phyloP scores from a whole-genome alignment of 2,329 filamentous ascomycete species.

The Phyllosticta capitalensis region DNA sequence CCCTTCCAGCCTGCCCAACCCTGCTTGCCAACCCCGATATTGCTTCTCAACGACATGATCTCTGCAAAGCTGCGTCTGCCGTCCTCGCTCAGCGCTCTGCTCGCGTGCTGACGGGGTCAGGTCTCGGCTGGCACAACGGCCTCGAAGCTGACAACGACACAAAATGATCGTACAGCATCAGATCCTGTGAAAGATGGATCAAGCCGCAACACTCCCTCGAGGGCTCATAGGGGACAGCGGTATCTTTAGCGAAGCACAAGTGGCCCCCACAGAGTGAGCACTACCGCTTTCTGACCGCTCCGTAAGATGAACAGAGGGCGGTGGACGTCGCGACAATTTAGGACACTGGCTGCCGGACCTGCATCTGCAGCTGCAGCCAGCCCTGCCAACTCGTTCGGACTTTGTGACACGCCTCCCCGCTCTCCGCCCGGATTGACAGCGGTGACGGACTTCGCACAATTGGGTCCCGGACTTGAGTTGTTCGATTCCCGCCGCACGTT shows the following conservation, averaged over 20 bases:
- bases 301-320: neutral
- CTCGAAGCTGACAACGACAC: neutral
- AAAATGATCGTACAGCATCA: neutral
- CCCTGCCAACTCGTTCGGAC: slow-evolving; percentile 6
- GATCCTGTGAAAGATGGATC: neutral
- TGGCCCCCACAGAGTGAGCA: neutral
- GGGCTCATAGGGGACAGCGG: neutral
- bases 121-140: neutral
- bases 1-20: neutral
- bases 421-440: slow-evolving; percentile 10
- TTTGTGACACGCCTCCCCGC: slow-evolving; percentile 3
- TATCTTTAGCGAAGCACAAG: neutral
- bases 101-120: neutral
- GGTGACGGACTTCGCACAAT: slow-evolving; percentile 9
- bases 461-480: slow-evolving; percentile 5
- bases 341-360: neutral
- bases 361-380: neutral
- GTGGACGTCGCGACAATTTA: neutral
- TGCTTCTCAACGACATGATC: neutral
- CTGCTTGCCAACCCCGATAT: neutral
- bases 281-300: neutral
- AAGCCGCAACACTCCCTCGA: neutral
- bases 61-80: neutral
- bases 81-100: neutral
- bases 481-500: neutral